Conservation (phyloP, 1,284 basidiomycete species). For the Sphagnurus paluster region DNA sequence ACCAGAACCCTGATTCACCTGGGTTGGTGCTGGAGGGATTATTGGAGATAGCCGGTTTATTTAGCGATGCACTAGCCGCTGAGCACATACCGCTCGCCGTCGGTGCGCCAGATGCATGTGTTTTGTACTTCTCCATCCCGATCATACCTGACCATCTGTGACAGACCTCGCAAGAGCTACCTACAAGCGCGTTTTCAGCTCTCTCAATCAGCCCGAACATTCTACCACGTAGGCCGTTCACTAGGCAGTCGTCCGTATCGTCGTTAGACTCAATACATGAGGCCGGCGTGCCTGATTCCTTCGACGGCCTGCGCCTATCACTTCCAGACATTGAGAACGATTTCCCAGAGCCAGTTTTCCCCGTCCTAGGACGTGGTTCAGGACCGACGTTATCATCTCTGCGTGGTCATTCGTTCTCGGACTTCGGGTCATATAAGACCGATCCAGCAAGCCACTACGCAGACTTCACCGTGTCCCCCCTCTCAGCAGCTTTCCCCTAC, state of each 20-base stretch:
- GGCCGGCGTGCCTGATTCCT: slow-evolving; percentile 34
- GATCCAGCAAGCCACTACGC: slow-evolving; percentile 39
- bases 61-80: slow-evolving; percentile 29
- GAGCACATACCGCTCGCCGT: slow-evolving; percentile 23
- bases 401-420: slow-evolving; percentile 38
- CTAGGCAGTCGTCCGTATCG: slow-evolving; percentile 48
- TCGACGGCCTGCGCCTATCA: slow-evolving; percentile 42
- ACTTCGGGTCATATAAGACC: slow-evolving; percentile 32
- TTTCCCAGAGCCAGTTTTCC: slow-evolving; percentile 26
- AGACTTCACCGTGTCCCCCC: slow-evolving; percentile 51
- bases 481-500: slow-evolving; percentile 43
- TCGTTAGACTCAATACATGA: slow-evolving; percentile 62
- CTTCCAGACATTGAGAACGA: slow-evolving; percentile 32
- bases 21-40: slow-evolving; percentile 25
- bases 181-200: slow-evolving; percentile 46
- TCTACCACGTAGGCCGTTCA: slow-evolving; percentile 42
- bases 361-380: slow-evolving; percentile 19
- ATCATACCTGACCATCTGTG: slow-evolving; percentile 14
- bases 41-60: slow-evolving; percentile 22
- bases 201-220: slow-evolving; percentile 55
- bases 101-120: slow-evolving; percentile 20
- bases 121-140: slow-evolving; percentile 5
- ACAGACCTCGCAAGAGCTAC: slow-evolving; percentile 31
- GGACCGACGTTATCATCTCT: slow-evolving; percentile 28
- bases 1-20: slow-evolving; percentile 29